These are phyloP conservation scores for Sechiopsis laciniata DNA, from an alignment of 306 rosid genomes.

Conservation along the genomic window DNA sequence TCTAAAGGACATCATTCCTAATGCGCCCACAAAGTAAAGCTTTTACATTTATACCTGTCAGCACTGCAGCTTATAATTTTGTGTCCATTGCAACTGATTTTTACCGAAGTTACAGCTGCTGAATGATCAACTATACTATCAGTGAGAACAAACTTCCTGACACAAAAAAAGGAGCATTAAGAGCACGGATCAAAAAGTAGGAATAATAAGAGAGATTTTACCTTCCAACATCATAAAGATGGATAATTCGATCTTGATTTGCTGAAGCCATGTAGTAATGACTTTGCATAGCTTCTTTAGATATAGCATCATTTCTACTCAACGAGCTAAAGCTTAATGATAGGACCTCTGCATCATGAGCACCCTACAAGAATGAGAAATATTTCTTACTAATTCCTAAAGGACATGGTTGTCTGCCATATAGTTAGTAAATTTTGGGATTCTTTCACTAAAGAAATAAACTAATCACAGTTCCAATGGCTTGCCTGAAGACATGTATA, in stretches of 20 bases:
- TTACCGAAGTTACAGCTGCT: conserved; percentile 66
- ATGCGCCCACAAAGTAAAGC: conserved; percentile 24
- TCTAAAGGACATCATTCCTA: too few species aligned
- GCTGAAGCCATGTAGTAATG: conserved; percentile 61
- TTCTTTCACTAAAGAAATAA: neutral
- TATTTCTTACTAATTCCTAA: conserved; percentile 2
- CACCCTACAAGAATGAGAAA: conserved; percentile 45
- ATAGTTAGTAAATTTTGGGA: neutral
- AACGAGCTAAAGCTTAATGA: conserved; percentile 53
- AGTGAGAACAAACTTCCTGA: conserved; percentile 66
- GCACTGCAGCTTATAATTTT: conserved; percentile 66
- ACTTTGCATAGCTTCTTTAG: conserved; percentile 27
- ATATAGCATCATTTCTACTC: conserved; percentile 27
- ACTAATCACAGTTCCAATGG: conserved; percentile 4
- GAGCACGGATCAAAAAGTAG: conserved; percentile 21
- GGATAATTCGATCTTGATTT: conserved; percentile 56
- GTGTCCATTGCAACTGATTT: conserved; percentile 38
- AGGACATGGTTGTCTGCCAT: conserved; percentile 22
- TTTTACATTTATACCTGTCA: conserved; percentile 44
- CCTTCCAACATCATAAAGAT: conserved; percentile 68
- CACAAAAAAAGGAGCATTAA: conserved; percentile 28
- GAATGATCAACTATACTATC: conserved; percentile 56
- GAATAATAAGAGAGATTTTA: conserved; percentile 27
- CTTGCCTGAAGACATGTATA: conserved; percentile 63
- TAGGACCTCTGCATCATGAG: conserved; percentile 72